Conservation (phyloP, 805 yeast genomes). For the Ogataea salicorniae region DNA sequence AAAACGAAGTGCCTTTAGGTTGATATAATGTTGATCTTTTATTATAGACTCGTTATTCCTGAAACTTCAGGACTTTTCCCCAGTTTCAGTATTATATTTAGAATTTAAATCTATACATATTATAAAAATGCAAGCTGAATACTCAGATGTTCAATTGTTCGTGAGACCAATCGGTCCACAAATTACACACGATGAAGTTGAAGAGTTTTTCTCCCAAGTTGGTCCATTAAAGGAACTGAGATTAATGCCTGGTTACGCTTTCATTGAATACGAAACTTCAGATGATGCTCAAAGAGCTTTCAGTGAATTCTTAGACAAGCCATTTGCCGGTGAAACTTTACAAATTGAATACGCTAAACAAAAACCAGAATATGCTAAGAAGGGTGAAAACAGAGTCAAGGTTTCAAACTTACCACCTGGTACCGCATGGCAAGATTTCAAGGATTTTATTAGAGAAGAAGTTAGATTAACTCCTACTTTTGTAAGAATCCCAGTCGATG, state of each 20-base stretch:
- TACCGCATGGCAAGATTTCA: slow-evolving; percentile 82
- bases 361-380: slow-evolving; percentile 47
- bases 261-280: slow-evolving; percentile 73
- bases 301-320: slow-evolving; percentile 39
- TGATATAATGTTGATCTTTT: no score
- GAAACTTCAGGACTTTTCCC: no score
- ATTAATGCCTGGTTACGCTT: slow-evolving; percentile 80
- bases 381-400: slow-evolving; percentile 70
- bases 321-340: slow-evolving; percentile 46
- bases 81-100: no score
- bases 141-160: slow-evolving; percentile 33
- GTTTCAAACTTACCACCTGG: slow-evolving; percentile 68
- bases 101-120: no score
- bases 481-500: slow-evolving; percentile 44
- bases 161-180: slow-evolving; percentile 35
- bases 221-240: slow-evolving; percentile 68
- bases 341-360: slow-evolving; percentile 52
- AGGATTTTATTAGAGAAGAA: slow-evolving; percentile 83
- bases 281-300: slow-evolving; percentile 49
- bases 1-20: no score
- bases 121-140: slow-evolving; percentile 19
- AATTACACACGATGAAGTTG: slow-evolving; percentile 47
- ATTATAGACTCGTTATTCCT: no score
- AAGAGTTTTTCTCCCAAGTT: slow-evolving; percentile 59
- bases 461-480: slow-evolving; percentile 60